A percentile compares a stretch with the other conserved stretches of the same genome.
phyloP scores from a whole-genome alignment of 257 asterid genomes.

The Rubia yunnanensis region DNA sequence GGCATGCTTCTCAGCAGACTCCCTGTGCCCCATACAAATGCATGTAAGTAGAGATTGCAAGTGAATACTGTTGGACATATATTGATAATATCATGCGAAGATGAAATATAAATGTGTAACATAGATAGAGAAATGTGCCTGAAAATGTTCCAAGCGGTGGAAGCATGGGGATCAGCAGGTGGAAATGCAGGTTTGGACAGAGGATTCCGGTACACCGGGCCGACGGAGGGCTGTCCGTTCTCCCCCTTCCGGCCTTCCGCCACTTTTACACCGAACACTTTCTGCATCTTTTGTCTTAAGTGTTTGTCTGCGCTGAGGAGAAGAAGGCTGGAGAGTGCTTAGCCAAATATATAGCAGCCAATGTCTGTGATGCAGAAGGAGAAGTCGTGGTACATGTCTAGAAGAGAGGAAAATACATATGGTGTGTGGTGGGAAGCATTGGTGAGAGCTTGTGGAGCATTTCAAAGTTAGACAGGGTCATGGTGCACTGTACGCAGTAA shows the following conservation, averaged over 20 bases:
- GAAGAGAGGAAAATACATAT: too few species aligned
- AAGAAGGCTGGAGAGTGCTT: not conserved
- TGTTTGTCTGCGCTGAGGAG: not conserved
- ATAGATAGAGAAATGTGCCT: constrained; percentile 20
- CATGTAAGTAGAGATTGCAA: too few species aligned
- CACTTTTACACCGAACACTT: constrained; percentile 54
- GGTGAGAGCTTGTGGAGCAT: not conserved
- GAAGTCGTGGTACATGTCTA: too few species aligned
- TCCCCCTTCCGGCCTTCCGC: constrained; percentile 62
- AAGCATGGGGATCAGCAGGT: constrained; percentile 37
- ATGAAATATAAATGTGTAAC: not conserved
- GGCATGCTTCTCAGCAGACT: constrained; percentile 54
- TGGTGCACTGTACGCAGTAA: not conserved
- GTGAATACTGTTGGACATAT: too few species aligned
- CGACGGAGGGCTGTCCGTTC: constrained; percentile 63
- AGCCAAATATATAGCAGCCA: not conserved
- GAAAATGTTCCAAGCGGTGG: constrained; percentile 76
- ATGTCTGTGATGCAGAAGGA: not conserved
- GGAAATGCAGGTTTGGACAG: constrained; percentile 58
- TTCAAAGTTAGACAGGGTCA: not conserved
- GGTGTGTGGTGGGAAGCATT: not conserved
- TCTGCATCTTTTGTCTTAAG: constrained; percentile 15
- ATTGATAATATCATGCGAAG: too few species aligned
- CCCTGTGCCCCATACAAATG: constrained; percentile 25
- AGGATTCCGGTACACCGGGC: constrained; percentile 73